Evolutionary conservation across 2,329 filamentous ascomycete species (phyloP).

Genomic region (Gaeumannomyces sp.): DNA sequence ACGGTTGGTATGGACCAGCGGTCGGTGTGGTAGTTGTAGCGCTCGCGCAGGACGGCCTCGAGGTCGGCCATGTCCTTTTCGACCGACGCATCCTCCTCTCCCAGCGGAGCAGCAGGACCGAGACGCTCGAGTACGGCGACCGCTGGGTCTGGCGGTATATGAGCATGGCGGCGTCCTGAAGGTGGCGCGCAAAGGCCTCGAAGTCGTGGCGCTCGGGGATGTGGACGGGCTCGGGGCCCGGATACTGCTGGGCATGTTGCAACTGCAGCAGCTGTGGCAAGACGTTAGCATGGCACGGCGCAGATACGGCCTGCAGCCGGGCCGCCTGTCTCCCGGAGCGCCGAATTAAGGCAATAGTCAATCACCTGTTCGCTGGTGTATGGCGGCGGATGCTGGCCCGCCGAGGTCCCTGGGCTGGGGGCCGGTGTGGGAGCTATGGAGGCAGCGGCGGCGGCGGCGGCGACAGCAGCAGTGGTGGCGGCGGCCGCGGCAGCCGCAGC

Average conservation of each 20-base stretch:
- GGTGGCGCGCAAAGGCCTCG: slow-evolving; percentile 59
- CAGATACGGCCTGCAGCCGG: slow-evolving; percentile 5
- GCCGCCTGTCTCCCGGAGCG: background rate
- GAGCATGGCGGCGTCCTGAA: slow-evolving; percentile 62
- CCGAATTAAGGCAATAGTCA: background rate
- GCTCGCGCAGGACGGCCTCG: slow-evolving; percentile 51
- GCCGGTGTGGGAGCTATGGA: background rate
- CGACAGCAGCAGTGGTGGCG: too few relatives aligned
- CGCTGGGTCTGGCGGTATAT: slow-evolving; percentile 58
- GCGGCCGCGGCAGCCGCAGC: too few relatives aligned
- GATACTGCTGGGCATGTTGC: slow-evolving; percentile 13
- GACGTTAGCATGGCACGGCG: slow-evolving; percentile 1
- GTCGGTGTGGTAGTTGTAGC: slow-evolving; percentile 55
- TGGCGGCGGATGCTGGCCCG: slow-evolving; percentile 2
- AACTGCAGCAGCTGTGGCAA: slow-evolving; percentile 5
- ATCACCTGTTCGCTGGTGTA: slow-evolving; percentile 7
- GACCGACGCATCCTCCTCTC: slow-evolving; percentile 51
- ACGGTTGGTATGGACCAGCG: slow-evolving; percentile 55
- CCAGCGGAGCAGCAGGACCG: slow-evolving; percentile 56
- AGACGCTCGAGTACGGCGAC: slow-evolving; percentile 50
- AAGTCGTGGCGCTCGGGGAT: slow-evolving; percentile 50
- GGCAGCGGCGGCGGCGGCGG: too few relatives aligned
- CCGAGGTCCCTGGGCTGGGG: slow-evolving; percentile 1
- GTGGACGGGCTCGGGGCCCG: slow-evolving; percentile 16
- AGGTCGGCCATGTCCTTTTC: slow-evolving; percentile 48